phyloP scores from a whole-genome alignment of 768 basidiomycete genomes.

The Mycena venus region DNA sequence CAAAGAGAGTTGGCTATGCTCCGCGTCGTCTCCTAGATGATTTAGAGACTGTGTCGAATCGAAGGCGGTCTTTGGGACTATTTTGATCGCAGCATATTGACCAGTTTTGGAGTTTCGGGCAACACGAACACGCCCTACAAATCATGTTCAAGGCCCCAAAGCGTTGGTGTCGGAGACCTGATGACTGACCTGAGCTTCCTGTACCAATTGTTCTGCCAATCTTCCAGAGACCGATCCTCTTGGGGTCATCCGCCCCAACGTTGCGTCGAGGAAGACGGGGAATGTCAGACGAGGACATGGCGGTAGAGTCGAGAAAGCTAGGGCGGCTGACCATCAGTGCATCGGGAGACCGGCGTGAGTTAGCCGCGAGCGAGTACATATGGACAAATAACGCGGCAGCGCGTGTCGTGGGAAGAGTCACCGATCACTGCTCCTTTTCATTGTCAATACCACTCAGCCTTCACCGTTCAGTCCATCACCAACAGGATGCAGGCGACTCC shows the following conservation, averaged over 20 bases:
- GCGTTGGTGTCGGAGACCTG: neutral
- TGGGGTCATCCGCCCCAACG: conserved; percentile 59
- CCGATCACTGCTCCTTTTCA: conserved; percentile 3
- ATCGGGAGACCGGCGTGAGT: neutral
- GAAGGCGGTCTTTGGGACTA: conserved; percentile 84
- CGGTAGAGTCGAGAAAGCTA: neutral
- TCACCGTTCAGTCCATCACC: neutral
- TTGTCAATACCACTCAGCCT: neutral
- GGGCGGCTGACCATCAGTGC: conserved; percentile 15
- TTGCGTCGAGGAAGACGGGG: conserved; percentile 44
- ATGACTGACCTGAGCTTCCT: conserved; percentile 77
- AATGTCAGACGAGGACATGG: conserved; percentile 45
- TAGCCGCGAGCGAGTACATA: too few species aligned
- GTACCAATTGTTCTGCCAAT: conserved; percentile 87
- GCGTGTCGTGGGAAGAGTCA: conserved; percentile 17
- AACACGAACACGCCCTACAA: conserved; percentile 87
- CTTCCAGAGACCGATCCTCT: conserved; percentile 86
- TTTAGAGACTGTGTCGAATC: conserved; percentile 77
- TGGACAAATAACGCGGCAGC: conserved; percentile 56
- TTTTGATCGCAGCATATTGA: conserved; percentile 94
- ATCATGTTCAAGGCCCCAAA: neutral
- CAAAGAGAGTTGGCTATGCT: conserved; percentile 83
- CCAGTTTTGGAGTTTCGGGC: conserved; percentile 91
- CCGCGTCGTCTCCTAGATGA: conserved; percentile 78
- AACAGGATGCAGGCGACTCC: conserved; percentile 75